Evolutionary conservation across 176 grass and related monocot species (phyloP), one percentile per base, ranked within the genome.

Genomic region (Puccinellia tenuiflora): DNA sequence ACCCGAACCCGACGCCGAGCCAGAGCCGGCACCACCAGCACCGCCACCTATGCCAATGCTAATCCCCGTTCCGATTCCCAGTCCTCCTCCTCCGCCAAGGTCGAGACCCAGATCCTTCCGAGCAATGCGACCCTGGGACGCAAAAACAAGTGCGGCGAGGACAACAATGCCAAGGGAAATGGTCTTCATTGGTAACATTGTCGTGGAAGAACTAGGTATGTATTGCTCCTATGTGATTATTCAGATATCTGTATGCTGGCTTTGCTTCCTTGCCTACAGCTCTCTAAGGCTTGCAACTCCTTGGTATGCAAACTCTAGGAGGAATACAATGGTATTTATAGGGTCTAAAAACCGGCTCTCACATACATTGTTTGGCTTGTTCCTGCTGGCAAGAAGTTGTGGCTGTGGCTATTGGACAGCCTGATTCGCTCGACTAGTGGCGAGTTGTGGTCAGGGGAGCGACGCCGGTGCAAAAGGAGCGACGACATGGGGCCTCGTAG

Each of bases 31-130:
- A 17, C 73, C 79, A n/a, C 65, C 26, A 1, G 0, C 31, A 6
- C 30, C 88, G 34, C 53, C 88, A 55, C 85, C 85, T 68, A 73
- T 83, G 18, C 84, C 88, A 26, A 85, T 83, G 38, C 64, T 75
- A 39, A 84, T 66, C 20, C 87, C 63, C 0, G 69, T 77, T 3
- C 40, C 77, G 3, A 69, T 38, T 62, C 76, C 76, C 3, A 81
- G 3, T 33, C 55, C 24, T 10, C 55, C 24, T 4, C 47, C 24
- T 0, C 73, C 88, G 10, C 75, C 80, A 39, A 86, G 63, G 59
- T 65, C 55, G 1, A 87, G 79, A 37, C 83, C 33, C 1, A 85
- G 43, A 53, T 89, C 83, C 50, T 86, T 82, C 0, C 78, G 22
- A 31, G 88, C 59, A 28, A 86, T 46, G 64, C 72, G 72, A 6